Percentiles rank a stretch among this genome's conserved stretches.
phyloP scores from a whole-genome alignment of 805 yeast genomes.

The Kazachstania africana region DNA sequence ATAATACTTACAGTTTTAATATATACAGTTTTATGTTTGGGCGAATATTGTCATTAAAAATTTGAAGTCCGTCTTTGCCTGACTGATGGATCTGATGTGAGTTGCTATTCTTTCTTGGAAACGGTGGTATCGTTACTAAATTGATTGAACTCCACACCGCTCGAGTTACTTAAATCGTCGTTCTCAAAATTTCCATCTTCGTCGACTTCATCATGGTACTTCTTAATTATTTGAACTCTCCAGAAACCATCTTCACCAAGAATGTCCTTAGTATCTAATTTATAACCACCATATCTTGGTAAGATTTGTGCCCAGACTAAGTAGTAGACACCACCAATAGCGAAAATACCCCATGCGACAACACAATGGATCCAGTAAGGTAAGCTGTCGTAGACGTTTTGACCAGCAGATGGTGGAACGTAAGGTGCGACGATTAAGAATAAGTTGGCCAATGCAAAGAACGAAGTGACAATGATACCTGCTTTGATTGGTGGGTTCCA shows the following conservation, averaged over 20 bases:
- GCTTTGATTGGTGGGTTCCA: conserved; percentile 72
- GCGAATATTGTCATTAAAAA: no score
- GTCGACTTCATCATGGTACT: background rate
- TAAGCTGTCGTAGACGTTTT: conserved; percentile 52
- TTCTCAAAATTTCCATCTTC: no score
- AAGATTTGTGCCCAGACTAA: conserved; percentile 45
- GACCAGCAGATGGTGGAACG: conserved; percentile 57
- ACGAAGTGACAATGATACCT: conserved; percentile 46
- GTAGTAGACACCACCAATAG: conserved; percentile 57
- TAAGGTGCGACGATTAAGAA: conserved; percentile 70
- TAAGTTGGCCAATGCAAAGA: conserved; percentile 53
- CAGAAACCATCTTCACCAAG: conserved; percentile 62
- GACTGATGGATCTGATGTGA: no score
- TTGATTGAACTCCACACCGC: no score
- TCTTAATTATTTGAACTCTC: conserved; percentile 42
- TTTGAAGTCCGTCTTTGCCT: no score
- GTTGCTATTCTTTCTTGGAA: no score
- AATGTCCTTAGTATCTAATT: conserved; percentile 39
- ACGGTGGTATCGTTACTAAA: no score
- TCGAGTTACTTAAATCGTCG: no score
- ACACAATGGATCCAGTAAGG: conserved; percentile 78
- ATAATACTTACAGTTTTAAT: no score
- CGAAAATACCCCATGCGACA: conserved; percentile 69
- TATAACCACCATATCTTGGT: conserved; percentile 45
- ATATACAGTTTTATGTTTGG: no score